A percentile compares a stretch with the other conserved stretches of the same genome.
Evolutionary conservation across 2,329 filamentous ascomycete species (phyloP).

Genomic region (Cercospora sp.): DNA sequence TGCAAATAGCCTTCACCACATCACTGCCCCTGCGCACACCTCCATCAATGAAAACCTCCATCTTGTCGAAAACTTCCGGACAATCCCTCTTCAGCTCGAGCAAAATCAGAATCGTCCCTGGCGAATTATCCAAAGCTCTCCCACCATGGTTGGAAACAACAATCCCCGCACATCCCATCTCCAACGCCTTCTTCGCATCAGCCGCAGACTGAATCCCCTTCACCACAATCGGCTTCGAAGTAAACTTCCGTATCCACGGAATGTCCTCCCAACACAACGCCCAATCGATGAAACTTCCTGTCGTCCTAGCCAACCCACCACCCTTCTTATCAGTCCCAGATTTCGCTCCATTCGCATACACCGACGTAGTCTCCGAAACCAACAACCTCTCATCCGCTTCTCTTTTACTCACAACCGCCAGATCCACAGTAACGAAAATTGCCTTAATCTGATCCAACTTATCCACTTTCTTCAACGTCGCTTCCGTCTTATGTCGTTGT

Average conservation of each 20-base stretch:
- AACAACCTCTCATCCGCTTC: constrained; percentile 51
- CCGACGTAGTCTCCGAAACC: constrained; percentile 60
- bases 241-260: constrained; percentile 43
- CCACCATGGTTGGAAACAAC: constrained; percentile 56
- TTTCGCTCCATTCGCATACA: constrained; percentile 56
- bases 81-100: constrained; percentile 63
- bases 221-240: constrained; percentile 52
- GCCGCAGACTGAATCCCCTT: constrained; percentile 47
- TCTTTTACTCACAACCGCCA: constrained; percentile 58
- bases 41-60: constrained; percentile 66
- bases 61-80: constrained; percentile 59
- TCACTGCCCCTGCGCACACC: constrained; percentile 65
- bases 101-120: constrained; percentile 58
- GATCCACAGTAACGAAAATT: constrained; percentile 61
- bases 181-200: constrained; percentile 46
- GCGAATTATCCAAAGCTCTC: constrained; percentile 50
- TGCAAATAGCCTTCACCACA: constrained; percentile 64
- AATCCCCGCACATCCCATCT: constrained; percentile 49
- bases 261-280: constrained; percentile 54
- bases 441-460: constrained; percentile 51
- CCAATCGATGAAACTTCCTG: constrained; percentile 59
- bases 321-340: constrained; percentile 56
- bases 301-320: constrained; percentile 55
- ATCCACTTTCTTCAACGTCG: constrained; percentile 51
- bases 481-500: constrained; percentile 54